These are phyloP conservation scores for Scedosporium dehoogii DNA, from an alignment of 2,329 filamentous ascomycete genomes.

Conservation along the genomic window DNA sequence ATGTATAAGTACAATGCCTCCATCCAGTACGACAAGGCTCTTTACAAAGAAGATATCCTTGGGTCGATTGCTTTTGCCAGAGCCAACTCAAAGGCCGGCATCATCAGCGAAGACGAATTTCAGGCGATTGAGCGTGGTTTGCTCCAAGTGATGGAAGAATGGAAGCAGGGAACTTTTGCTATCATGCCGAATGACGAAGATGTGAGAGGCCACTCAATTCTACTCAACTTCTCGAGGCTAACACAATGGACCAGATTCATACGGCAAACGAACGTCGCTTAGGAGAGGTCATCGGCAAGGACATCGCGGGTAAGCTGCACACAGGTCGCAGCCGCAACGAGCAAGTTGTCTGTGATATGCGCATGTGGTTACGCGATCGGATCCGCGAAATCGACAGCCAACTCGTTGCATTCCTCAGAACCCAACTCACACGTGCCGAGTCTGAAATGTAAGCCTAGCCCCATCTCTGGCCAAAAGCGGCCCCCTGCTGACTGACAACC, in stretches of 20 bases:
- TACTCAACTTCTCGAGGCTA: too few species aligned
- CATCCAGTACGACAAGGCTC: conserved; percentile 66
- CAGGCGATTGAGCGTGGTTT: conserved; percentile 63
- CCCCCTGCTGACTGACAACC: conserved; percentile 10
- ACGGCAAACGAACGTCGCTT: conserved; percentile 63
- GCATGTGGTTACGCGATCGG: conserved; percentile 74
- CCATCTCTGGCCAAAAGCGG: conserved; percentile 6
- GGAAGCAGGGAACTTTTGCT: conserved; percentile 37
- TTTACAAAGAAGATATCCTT: conserved; percentile 72
- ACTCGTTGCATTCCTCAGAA: conserved; percentile 59
- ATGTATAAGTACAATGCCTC: conserved; percentile 81
- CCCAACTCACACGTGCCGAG: conserved; percentile 61
- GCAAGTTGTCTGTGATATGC: conserved; percentile 84
- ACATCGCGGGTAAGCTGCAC: conserved; percentile 80
- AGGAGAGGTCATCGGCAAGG: conserved; percentile 78
- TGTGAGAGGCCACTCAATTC: neutral
- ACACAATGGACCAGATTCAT: conserved; percentile 34
- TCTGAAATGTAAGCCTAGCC: conserved; percentile 42
- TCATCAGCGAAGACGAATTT: conserved; percentile 66
- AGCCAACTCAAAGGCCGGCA: conserved; percentile 66
- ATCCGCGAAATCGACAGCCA: conserved; percentile 59
- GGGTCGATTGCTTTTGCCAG: conserved; percentile 75
- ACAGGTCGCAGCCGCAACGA: conserved; percentile 83
- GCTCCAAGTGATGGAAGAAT: conserved; percentile 43
- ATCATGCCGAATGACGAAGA: conserved; percentile 46